These are phyloP conservation scores for Xylogone sp. DNA, from an alignment of 2,329 filamentous ascomycete genomes.

Conservation along the genomic window DNA sequence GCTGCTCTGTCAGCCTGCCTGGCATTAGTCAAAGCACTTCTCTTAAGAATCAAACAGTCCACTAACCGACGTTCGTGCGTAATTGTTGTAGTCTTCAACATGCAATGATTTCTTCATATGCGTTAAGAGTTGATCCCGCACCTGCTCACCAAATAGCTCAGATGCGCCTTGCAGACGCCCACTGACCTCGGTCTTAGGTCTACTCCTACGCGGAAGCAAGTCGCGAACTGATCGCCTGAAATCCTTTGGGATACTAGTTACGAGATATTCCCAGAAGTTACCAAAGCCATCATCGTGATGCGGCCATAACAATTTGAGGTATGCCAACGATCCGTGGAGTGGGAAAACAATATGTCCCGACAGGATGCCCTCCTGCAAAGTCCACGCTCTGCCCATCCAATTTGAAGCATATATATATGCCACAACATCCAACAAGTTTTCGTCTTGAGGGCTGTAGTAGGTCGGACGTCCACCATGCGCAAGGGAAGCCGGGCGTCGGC, in stretches of 20 bases:
- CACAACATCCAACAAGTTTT: not conserved
- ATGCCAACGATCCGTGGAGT: not conserved
- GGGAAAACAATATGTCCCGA: not conserved
- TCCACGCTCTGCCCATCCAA: not conserved
- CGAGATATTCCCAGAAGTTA: not conserved
- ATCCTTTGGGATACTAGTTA: not conserved
- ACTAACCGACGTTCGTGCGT: not conserved
- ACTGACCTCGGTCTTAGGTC: not conserved
- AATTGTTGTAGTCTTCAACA: not conserved
- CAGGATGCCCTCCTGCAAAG: not conserved
- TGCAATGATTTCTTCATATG: not conserved
- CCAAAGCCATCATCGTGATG: not conserved
- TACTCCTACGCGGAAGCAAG: not conserved
- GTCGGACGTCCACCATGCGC: not conserved
- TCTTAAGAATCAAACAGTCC: not conserved
- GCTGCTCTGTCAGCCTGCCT: not conserved
- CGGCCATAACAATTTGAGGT: not conserved
- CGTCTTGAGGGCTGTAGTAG: not conserved
- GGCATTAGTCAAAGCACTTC: not conserved
- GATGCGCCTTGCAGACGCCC: not conserved
- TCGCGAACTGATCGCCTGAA: not conserved
- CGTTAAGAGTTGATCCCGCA: not conserved
- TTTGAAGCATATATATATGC: not conserved
- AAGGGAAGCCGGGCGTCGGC: not conserved
- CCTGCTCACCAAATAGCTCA: not conserved